Conservation (phyloP, 2,329 filamentous ascomycete genomes). For the Trichoderma oligosporum region DNA sequence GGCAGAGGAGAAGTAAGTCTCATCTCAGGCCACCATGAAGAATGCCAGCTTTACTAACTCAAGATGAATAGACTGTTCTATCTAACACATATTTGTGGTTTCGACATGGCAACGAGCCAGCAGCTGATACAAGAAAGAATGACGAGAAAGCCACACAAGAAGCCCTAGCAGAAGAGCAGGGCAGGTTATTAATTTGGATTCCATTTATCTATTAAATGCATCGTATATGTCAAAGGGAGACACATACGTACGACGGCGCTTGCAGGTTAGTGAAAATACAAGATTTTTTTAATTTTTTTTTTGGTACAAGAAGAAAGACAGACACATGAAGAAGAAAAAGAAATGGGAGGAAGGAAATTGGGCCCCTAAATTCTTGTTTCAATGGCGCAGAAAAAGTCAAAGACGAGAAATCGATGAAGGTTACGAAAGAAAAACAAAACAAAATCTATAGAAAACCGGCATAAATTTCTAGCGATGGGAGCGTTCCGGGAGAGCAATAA, state of each 20-base stretch:
- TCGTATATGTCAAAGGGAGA: not conserved
- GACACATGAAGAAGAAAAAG: slow-evolving; percentile 2
- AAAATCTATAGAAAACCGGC: slow-evolving; percentile 1
- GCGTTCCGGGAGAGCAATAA: not conserved
- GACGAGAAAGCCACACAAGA: slow-evolving; percentile 26
- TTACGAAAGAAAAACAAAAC: not conserved
- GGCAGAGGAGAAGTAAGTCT: slow-evolving; percentile 71
- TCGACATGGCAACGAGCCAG: slow-evolving; percentile 50
- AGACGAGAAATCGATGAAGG: slow-evolving; percentile 8
- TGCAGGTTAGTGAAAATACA: not conserved
- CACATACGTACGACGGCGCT: not conserved
- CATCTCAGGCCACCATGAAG: too few relatives aligned
- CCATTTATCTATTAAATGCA: not conserved
- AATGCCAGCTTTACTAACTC: slow-evolving; percentile 28
- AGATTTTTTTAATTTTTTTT: too few relatives aligned
- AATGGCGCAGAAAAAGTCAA: slow-evolving; percentile 3
- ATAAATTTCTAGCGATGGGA: slow-evolving; percentile 5
- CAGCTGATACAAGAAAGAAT: slow-evolving; percentile 43
- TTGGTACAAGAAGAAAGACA: not conserved
- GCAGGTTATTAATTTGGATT: slow-evolving; percentile 13
- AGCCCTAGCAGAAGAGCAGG: slow-evolving; percentile 28
- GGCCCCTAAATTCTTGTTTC: not conserved
- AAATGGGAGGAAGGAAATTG: not conserved
- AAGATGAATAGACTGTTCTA: slow-evolving; percentile 44
- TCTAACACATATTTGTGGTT: slow-evolving; percentile 50